These are phyloP conservation scores for Fusarium zealandicum DNA, from an alignment of 2,329 filamentous ascomycete species.

Conservation along the genomic window DNA sequence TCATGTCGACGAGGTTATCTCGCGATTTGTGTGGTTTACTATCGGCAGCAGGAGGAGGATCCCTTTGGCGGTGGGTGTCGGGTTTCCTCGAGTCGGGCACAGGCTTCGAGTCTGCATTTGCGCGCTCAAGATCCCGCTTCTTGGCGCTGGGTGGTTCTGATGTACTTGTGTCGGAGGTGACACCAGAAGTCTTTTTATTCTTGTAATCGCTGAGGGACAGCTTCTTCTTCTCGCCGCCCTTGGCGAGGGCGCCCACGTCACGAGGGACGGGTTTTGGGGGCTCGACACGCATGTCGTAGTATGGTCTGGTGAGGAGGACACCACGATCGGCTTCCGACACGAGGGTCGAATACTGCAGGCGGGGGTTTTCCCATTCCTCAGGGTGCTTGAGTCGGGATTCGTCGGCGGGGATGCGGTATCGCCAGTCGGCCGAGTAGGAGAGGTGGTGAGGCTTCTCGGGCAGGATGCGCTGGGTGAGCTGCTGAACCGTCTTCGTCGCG, in stretches of 20 bases:
- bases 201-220: slow-evolving; percentile 67
- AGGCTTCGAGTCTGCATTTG: slow-evolving; percentile 34
- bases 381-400: slow-evolving; percentile 45
- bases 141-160: slow-evolving; percentile 45
- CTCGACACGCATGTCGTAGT: slow-evolving; percentile 65
- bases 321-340: slow-evolving; percentile 65
- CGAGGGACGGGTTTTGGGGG: slow-evolving; percentile 50
- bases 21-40: slow-evolving; percentile 43
- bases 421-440: slow-evolving; percentile 56
- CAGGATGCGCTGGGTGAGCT: slow-evolving; percentile 59
- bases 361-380: slow-evolving; percentile 59
- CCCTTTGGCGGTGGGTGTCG: slow-evolving; percentile 37
- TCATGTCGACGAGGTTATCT: slow-evolving; percentile 43
- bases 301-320: slow-evolving; percentile 62
- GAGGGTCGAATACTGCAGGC: slow-evolving; percentile 65
- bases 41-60: slow-evolving; percentile 39
- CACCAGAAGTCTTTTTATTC: slow-evolving; percentile 56
- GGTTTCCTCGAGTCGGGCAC: slow-evolving; percentile 34
- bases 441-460: slow-evolving; percentile 62
- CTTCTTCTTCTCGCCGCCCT: slow-evolving; percentile 60
- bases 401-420: slow-evolving; percentile 55
- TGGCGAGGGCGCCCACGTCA: slow-evolving; percentile 50
- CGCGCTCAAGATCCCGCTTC: slow-evolving; percentile 45
- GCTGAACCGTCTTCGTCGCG: slow-evolving; percentile 64
- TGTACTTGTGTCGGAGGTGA: slow-evolving; percentile 49